Conservation (phyloP, 2,329 filamentous ascomycete species). For the Ophiostoma ips region DNA sequence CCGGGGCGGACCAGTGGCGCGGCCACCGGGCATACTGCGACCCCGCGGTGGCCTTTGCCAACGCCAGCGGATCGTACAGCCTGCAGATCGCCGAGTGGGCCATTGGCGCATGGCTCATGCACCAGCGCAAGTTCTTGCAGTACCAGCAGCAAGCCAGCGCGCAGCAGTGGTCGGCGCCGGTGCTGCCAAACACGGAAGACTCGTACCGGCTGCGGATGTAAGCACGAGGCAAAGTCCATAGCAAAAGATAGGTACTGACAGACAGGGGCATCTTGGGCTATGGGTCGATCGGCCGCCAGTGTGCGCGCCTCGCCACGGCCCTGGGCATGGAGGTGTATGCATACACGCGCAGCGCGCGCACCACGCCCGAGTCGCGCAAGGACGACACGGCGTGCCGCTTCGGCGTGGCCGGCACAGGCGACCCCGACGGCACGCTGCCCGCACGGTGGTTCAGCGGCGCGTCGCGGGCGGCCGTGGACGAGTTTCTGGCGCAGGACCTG, state of each 20-base stretch:
- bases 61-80: conserved; percentile 25
- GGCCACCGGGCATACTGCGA: conserved; percentile 22
- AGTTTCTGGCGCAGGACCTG: conserved; percentile 34
- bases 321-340: conserved; percentile 55
- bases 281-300: conserved; percentile 30
- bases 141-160: neutral
- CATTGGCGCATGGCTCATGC: conserved; percentile 18
- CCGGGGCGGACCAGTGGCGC: conserved; percentile 30
- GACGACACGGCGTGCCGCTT: conserved; percentile 39
- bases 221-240: conserved; percentile 12
- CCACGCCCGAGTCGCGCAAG: conserved; percentile 41
- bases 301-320: conserved; percentile 36
- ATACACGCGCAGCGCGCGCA: conserved; percentile 41
- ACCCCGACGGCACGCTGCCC: conserved; percentile 27
- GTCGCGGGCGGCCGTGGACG: conserved; percentile 29
- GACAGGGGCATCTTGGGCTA: conserved; percentile 28
- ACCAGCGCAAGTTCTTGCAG: neutral
- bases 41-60: conserved; percentile 25
- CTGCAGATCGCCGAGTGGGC: conserved; percentile 22
- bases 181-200: conserved; percentile 18
- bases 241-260: conserved; percentile 21
- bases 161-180: neutral
- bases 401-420: conserved; percentile 47
- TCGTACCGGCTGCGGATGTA: conserved; percentile 12
- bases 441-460: conserved; percentile 28